Evolutionary conservation across 1,284 basidiomycete genomes (phyloP).

Genomic region (Kalmanozyma brasiliensis): DNA sequence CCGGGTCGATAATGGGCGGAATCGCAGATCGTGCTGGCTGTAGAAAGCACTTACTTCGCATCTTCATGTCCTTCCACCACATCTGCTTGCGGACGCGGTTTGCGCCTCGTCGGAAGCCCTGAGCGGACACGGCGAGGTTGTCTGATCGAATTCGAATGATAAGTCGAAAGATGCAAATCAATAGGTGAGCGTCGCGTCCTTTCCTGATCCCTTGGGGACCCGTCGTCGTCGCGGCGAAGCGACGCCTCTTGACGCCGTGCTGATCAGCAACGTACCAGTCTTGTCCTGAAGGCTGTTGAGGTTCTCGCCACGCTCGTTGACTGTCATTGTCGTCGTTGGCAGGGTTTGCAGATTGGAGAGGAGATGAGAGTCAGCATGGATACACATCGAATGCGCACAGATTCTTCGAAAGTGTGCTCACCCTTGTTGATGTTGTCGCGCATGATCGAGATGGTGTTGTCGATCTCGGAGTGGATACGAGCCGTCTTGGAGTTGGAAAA

Average conservation of each 20-base stretch:
- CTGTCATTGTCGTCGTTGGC: slow-evolving; percentile 69
- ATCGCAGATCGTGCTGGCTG: neutral
- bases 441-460: slow-evolving; percentile 80
- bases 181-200: too few species aligned
- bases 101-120: slow-evolving; percentile 96
- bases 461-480: slow-evolving; percentile 66
- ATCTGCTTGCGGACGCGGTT: slow-evolving; percentile 97
- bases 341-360: neutral
- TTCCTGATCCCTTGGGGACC: too few species aligned
- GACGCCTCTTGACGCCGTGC: too few species aligned
- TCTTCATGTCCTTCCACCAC: slow-evolving; percentile 69
- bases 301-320: slow-evolving; percentile 92
- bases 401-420: neutral
- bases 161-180: too few species aligned
- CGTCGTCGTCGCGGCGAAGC: neutral
- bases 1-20: neutral
- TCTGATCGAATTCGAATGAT: slow-evolving; percentile 72
- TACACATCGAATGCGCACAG: neutral
- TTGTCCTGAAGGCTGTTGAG: slow-evolving; percentile 96
- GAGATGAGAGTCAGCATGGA: slow-evolving; percentile 2
- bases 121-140: slow-evolving; percentile 96
- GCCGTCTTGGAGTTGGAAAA: slow-evolving; percentile 62
- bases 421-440: slow-evolving; percentile 82
- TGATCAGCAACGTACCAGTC: slow-evolving; percentile 80
- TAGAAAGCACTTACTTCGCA: slow-evolving; percentile 43